phyloP scores from a whole-genome alignment of 2,329 filamentous ascomycete species.

The Scytalidium sp. region DNA sequence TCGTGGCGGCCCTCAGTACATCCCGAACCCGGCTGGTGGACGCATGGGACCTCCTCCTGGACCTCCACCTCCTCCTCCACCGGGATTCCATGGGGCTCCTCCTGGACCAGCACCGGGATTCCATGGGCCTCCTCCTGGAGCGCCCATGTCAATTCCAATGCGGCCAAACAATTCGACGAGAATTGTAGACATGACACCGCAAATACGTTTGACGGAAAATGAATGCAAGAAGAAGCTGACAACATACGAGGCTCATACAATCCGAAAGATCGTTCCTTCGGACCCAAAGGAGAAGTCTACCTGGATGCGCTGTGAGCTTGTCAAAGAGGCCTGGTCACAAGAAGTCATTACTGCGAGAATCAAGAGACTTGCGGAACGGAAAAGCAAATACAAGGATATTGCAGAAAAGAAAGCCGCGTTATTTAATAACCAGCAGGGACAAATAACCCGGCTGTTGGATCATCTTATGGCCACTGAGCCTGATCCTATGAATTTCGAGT shows the following conservation, averaged over 20 bases:
- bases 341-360: slow-evolving; percentile 23
- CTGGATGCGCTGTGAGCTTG: slow-evolving; percentile 22
- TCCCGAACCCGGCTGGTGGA: background rate
- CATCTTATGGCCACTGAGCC: slow-evolving; percentile 16
- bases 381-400: slow-evolving; percentile 13
- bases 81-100: background rate
- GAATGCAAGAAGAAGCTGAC: slow-evolving; percentile 22
- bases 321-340: slow-evolving; percentile 20
- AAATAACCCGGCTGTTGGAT: slow-evolving; percentile 25
- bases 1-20: background rate
- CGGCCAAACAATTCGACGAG: slow-evolving; percentile 14
- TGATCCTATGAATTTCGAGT: slow-evolving; percentile 23
- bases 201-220: slow-evolving; percentile 15
- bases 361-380: slow-evolving; percentile 20
- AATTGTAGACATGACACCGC: slow-evolving; percentile 19
- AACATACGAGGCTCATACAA: slow-evolving; percentile 17
- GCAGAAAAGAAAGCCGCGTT: slow-evolving; percentile 24
- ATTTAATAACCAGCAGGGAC: slow-evolving; percentile 19
- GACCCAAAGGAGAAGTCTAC: slow-evolving; percentile 19
- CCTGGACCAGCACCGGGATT: slow-evolving; percentile 1
- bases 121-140: background rate
- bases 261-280: slow-evolving; percentile 18
- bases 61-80: slow-evolving; percentile 5
- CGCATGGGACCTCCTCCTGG: background rate
- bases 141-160: slow-evolving; percentile 4